Evolutionary conservation across 179 eudicot genomes (phyloP).

Genomic region (Corrigiola litoralis): DNA sequence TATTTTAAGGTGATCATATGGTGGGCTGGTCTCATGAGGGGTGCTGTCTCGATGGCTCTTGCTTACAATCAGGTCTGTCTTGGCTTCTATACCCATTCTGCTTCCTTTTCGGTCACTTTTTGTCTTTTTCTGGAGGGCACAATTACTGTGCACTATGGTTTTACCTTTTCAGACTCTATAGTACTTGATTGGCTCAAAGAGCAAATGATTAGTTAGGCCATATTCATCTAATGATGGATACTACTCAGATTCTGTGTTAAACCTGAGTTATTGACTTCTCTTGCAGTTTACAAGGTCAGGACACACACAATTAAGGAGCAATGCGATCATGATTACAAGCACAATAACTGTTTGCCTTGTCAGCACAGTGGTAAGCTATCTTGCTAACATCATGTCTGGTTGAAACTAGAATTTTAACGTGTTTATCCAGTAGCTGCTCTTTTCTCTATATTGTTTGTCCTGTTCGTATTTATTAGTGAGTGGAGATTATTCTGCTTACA

Average conservation of each 20-base stretch:
- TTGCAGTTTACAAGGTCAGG: constrained; percentile 69
- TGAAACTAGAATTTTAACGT: neutral
- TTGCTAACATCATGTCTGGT: neutral
- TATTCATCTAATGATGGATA: neutral
- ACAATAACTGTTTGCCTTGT: constrained; percentile 65
- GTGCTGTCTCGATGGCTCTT: constrained; percentile 96
- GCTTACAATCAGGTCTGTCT: constrained; percentile 82
- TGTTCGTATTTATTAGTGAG: neutral
- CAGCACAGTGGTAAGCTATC: constrained; percentile 60
- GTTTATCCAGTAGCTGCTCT: neutral
- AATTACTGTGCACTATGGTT: neutral
- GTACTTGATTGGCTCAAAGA: neutral
- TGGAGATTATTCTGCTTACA: neutral
- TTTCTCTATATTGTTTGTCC: neutral
- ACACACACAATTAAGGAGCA: constrained; percentile 48
- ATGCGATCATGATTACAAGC: constrained; percentile 76
- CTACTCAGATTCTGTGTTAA: neutral
- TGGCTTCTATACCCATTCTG: neutral
- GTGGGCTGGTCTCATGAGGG: constrained; percentile 99
- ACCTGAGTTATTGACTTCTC: constrained; percentile 9
- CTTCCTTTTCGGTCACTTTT: neutral
- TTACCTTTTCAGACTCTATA: neutral
- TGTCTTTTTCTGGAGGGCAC: neutral
- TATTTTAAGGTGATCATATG: constrained; percentile 62
- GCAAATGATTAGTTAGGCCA: neutral